phyloP scores from a whole-genome alignment of 257 asterid genomes.

The Ilex asprella region DNA sequence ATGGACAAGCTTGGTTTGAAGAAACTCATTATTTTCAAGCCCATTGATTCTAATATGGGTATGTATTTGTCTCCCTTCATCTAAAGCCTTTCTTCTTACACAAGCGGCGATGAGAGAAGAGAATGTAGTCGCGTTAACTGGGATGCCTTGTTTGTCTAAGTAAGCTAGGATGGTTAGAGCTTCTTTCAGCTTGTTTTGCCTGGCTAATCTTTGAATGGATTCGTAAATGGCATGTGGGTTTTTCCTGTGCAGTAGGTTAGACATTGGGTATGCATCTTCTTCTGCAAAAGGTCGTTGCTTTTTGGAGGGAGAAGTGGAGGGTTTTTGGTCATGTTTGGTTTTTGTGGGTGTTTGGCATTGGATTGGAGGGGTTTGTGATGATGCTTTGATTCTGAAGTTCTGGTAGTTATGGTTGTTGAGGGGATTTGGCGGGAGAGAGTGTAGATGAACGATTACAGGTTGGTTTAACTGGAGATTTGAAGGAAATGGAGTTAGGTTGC shows the following conservation, averaged over 20 bases:
- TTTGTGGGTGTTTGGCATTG: constrained; percentile 7
- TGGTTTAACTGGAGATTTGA: constrained; percentile 5
- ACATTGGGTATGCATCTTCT: constrained; percentile 40
- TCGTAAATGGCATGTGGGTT: constrained; percentile 71
- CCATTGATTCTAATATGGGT: constrained; percentile 61
- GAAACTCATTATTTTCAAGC: constrained; percentile 58
- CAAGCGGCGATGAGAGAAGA: constrained; percentile 58
- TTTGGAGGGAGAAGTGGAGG: not conserved
- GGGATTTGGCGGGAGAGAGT: constrained; percentile 20
- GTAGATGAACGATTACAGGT: constrained; percentile 12
- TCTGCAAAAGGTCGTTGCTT: constrained; percentile 5
- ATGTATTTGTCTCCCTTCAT: constrained; percentile 56
- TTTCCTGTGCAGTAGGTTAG: constrained; percentile 47
- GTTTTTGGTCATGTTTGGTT: constrained; percentile 14
- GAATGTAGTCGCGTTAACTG: constrained; percentile 73
- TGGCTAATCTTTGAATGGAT: constrained; percentile 64
- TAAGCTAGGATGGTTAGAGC: constrained; percentile 70
- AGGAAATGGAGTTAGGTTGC: constrained; percentile 24
- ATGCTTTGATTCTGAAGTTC: constrained; percentile 20
- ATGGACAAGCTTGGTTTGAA: constrained; percentile 63
- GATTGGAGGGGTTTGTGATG: constrained; percentile 21
- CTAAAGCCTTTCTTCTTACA: constrained; percentile 39
- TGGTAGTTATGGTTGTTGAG: constrained; percentile 5
- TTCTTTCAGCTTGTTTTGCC: constrained; percentile 61
- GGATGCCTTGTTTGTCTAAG: constrained; percentile 73